Evolutionary conservation across 192 early-diverging fungal species (phyloP).

Genomic region (Podila minutissima): DNA sequence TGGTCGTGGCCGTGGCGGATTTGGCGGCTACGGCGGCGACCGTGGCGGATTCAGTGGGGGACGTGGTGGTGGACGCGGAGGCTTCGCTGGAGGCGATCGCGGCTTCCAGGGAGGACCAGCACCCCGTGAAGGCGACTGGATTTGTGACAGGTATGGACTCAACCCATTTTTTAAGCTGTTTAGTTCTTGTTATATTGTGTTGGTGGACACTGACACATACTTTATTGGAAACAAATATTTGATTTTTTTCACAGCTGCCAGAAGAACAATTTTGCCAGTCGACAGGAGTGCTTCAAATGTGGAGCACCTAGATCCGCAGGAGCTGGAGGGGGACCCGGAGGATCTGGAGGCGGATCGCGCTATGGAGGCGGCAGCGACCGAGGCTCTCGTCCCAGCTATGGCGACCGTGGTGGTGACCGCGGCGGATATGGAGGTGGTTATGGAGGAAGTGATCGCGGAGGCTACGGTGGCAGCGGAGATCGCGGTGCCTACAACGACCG

Average conservation of each 20-base stretch:
- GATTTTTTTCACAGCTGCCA: constrained; percentile 57
- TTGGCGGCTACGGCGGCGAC: constrained; percentile 53
- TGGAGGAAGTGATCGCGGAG: constrained; percentile 27
- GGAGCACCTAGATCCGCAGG: constrained; percentile 66
- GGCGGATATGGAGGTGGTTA: constrained; percentile 44
- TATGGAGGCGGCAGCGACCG: constrained; percentile 56
- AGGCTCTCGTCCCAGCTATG: constrained; percentile 36
- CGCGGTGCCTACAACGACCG: constrained; percentile 35
- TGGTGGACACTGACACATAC: neutral
- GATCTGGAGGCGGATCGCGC: constrained; percentile 27
- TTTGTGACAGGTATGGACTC: constrained; percentile 60
- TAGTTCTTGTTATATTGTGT: neutral
- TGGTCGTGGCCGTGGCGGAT: constrained; percentile 55
- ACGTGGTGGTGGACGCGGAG: constrained; percentile 50
- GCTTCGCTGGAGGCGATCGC: constrained; percentile 45
- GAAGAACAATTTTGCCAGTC: constrained; percentile 73
- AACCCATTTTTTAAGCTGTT: too few relatives aligned
- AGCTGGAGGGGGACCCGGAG: constrained; percentile 17
- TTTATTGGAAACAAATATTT: neutral
- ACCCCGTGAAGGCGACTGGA: constrained; percentile 68
- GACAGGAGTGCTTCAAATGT: constrained; percentile 72
- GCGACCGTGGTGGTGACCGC: constrained; percentile 51
- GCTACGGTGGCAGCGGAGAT: constrained; percentile 19
- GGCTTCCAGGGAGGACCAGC: constrained; percentile 44
- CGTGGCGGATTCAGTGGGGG: constrained; percentile 55